Base-by-base conservation (phyloP, 495 filamentous ascomycete species). In the Astrocystis sublimbata region DNA sequence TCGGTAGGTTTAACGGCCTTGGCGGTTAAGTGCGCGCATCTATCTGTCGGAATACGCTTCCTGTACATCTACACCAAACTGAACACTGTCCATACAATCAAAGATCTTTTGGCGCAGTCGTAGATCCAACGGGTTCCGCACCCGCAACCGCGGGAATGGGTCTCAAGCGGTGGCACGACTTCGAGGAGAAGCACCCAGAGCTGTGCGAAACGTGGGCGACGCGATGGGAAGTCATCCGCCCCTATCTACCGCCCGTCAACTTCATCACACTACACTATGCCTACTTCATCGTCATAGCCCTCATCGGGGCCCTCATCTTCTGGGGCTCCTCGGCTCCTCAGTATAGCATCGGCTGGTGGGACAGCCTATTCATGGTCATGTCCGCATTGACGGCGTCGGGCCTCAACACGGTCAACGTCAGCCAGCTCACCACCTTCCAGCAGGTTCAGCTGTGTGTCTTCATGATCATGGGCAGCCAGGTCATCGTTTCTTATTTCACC, bases 361-460 rank as follows among this genome's bases (percentile, higher is more conserved):
- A 92, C 63, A 79, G 85, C 6, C 75, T 92, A 19, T 93, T 92
- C 67, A 72, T 92, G 63, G 81, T 82, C 41, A 81, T 89, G 45
- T 88, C 84, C 62, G 88, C 89, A 7, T 89, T 92, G 79, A 91
- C 89, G n/a, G 76, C 83, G 15, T 86, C 90, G 19, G 86, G 86
- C 2, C 74, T 90, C 61, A 89, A 88, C 58, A 88, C 83, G 28
- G 79, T 85, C 75, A 67, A 80, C 71, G 36, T 83, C 70, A 87
- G 82, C 40, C 75, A 81, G 19, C 66, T 92, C 58, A 91, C 88
- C 50, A 87, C 82, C 0, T 87, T 86, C 61, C 90, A 92, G 68
- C 90, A 92, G 68, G 70, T 82, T 19, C 69, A 90, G 15, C 76
- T 92, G 19, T 92, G 89, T 63, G 24, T 83, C 7, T 76, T 90